Conservation (phyloP, 2,329 filamentous ascomycete genomes). For the Dactylonectria macrodidyma region DNA sequence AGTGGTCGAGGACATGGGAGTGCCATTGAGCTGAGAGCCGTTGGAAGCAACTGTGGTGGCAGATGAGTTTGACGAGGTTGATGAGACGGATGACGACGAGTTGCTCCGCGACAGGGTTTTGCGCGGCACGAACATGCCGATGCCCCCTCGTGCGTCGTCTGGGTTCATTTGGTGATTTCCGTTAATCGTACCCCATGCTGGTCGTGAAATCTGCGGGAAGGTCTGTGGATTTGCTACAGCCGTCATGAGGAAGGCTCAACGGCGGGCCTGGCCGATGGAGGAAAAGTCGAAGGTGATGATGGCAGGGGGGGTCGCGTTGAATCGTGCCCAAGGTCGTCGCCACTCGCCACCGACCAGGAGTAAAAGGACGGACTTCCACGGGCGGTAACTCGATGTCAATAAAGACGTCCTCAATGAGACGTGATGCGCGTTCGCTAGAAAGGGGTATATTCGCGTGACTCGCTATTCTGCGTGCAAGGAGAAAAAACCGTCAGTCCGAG, state of each 20-base stretch:
- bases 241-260: slow-evolving; percentile 69
- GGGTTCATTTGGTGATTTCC: slow-evolving; percentile 79
- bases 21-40: slow-evolving; percentile 74
- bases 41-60: slow-evolving; percentile 75
- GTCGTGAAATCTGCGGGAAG: slow-evolving; percentile 74
- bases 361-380: slow-evolving; percentile 14
- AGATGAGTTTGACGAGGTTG: slow-evolving; percentile 78
- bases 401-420: slow-evolving; percentile 23
- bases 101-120: slow-evolving; percentile 90
- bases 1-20: slow-evolving; percentile 60
- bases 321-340: slow-evolving; percentile 39
- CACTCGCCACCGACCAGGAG: slow-evolving; percentile 38
- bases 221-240: slow-evolving; percentile 77
- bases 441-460: slow-evolving; percentile 25
- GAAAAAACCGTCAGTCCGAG: slow-evolving; percentile 30
- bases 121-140: slow-evolving; percentile 85
- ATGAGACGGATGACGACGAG: slow-evolving; percentile 93
- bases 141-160: slow-evolving; percentile 81
- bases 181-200: slow-evolving; percentile 75
- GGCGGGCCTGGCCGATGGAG: slow-evolving; percentile 40
- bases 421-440: slow-evolving; percentile 19
- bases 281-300: slow-evolving; percentile 39
- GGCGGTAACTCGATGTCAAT: slow-evolving; percentile 17
- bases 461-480: slow-evolving; percentile 21
- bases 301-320: slow-evolving; percentile 36